Conservation (phyloP, 1,139 yeast genomes). For the Yarrowia galli region DNA sequence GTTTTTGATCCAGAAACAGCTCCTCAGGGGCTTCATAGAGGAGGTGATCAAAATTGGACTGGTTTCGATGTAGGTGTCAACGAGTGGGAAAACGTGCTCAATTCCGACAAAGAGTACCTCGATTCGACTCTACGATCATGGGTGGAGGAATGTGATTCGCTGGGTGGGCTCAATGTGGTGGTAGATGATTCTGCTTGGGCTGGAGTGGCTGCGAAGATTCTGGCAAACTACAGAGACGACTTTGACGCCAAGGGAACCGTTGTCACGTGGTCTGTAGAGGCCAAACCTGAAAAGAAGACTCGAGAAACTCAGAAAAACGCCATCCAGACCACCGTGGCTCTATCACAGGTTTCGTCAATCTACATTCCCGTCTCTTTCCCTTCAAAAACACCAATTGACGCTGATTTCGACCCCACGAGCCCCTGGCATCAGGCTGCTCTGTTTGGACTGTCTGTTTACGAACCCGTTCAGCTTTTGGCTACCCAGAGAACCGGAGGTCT, state of each 20-base stretch:
- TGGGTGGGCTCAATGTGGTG: conserved; percentile 72
- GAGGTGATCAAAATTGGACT: conserved; percentile 53
- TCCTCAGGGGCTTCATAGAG: conserved; percentile 55
- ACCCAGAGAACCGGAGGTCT: conserved; percentile 41
- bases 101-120: conserved; percentile 56
- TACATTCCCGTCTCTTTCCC: conserved; percentile 59
- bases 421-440: conserved; percentile 44
- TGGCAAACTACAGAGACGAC: conserved; percentile 71
- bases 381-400: neutral
- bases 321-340: conserved; percentile 57
- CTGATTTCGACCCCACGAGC: conserved; percentile 39
- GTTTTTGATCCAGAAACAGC: conserved; percentile 54
- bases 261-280: conserved; percentile 60
- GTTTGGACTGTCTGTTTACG: conserved; percentile 42
- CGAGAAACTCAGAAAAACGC: conserved; percentile 20
- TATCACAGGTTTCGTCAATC: conserved; percentile 58
- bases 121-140: conserved; percentile 66
- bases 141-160: conserved; percentile 78
- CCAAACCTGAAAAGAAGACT: conserved; percentile 28
- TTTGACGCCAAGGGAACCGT: conserved; percentile 67
- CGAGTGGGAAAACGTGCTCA: conserved; percentile 54
- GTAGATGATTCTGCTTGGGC: conserved; percentile 88
- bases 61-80: conserved; percentile 58
- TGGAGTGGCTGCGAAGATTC: conserved; percentile 66
- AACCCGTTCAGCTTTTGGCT: conserved; percentile 43